Conservation (phyloP, 2,329 filamentous ascomycete genomes). For the Fusarium sp. region DNA sequence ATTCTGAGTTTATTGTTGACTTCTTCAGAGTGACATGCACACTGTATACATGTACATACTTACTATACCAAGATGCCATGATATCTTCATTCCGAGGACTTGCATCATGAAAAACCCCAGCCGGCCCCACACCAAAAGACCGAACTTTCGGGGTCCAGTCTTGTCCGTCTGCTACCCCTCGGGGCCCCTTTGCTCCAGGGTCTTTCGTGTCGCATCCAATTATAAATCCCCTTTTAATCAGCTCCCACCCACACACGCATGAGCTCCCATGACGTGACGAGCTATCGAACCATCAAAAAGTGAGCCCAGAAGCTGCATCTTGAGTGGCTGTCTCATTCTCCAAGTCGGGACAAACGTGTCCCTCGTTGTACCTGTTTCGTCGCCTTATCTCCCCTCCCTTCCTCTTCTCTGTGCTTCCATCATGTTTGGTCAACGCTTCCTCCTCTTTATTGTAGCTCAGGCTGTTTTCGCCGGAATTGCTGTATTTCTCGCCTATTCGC, state of each 20-base stretch:
- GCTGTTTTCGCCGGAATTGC: conserved; percentile 48
- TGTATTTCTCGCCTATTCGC: conserved; percentile 52
- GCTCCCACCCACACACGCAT: conserved; percentile 33
- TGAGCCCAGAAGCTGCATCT: conserved; percentile 34
- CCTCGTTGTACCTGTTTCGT: conserved; percentile 11
- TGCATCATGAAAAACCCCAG: conserved; percentile 9
- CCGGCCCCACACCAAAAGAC: conserved; percentile 36
- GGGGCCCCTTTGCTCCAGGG: conserved; percentile 1
- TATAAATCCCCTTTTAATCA: conserved; percentile 34
- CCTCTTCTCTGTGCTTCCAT: conserved; percentile 6
- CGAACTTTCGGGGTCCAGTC: conserved; percentile 31
- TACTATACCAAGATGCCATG: not conserved
- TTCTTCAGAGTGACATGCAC: not conserved
- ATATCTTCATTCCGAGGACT: not conserved
- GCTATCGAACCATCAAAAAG: conserved; percentile 41
- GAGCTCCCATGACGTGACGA: conserved; percentile 39
- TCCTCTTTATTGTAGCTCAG: conserved; percentile 47
- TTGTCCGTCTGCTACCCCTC: conserved; percentile 23
- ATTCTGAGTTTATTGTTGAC: not conserved
- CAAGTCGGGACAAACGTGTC: conserved; percentile 28
- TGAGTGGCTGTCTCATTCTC: conserved; percentile 28
- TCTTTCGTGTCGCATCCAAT: conserved; percentile 19
- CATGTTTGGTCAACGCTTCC: conserved; percentile 41
- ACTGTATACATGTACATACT: not conserved
- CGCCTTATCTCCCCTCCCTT: not conserved